A percentile compares a stretch with the other conserved stretches of the same genome.
phyloP scores from a whole-genome alignment of 805 yeast genomes.

The Pichia cabralensis region DNA sequence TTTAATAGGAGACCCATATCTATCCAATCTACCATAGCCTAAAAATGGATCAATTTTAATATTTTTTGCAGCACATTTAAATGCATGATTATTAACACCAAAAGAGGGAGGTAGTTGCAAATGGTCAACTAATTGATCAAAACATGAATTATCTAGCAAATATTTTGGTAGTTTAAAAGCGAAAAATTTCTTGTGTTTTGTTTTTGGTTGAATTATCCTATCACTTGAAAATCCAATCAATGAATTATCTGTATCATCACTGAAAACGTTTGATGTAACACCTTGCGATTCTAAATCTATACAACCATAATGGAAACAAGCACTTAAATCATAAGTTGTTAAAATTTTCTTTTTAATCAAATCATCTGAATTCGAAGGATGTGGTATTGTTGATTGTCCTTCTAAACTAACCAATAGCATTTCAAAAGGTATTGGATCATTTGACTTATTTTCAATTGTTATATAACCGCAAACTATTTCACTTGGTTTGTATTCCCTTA shows the following conservation, averaged over 20 bases:
- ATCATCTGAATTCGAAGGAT: constrained; percentile 1
- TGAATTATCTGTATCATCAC: constrained; percentile 19
- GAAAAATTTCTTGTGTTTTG: constrained; percentile 44
- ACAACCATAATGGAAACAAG: constrained; percentile 36
- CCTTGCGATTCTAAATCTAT: constrained; percentile 13
- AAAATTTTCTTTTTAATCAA: constrained; percentile 27
- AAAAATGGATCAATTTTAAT: constrained; percentile 28
- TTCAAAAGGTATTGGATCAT: constrained; percentile 41
- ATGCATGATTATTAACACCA: constrained; percentile 25
- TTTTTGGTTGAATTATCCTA: constrained; percentile 35
- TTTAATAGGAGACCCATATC: constrained; percentile 42
- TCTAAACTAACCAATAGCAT: constrained; percentile 52
- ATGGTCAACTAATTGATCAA: constrained; percentile 29
- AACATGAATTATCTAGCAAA: constrained; percentile 43
- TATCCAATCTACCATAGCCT: constrained; percentile 45
- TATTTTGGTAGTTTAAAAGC: constrained; percentile 45
- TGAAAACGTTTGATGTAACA: background rate
- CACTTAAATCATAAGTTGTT: constrained; percentile 42
- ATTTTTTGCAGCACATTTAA: constrained; percentile 15
- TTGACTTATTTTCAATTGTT: constrained; percentile 31
- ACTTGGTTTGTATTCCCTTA: constrained; percentile 56
- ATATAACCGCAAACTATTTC: constrained; percentile 54
- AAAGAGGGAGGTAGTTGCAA: constrained; percentile 31
- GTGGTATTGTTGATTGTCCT: constrained; percentile 30
- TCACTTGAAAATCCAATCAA: constrained; percentile 33